Percentiles rank a stretch among this genome's conserved stretches.
These are phyloP conservation scores for Barnettozyma siamensis DNA, from an alignment of 805 yeast genomes.

Conservation along the genomic window DNA sequence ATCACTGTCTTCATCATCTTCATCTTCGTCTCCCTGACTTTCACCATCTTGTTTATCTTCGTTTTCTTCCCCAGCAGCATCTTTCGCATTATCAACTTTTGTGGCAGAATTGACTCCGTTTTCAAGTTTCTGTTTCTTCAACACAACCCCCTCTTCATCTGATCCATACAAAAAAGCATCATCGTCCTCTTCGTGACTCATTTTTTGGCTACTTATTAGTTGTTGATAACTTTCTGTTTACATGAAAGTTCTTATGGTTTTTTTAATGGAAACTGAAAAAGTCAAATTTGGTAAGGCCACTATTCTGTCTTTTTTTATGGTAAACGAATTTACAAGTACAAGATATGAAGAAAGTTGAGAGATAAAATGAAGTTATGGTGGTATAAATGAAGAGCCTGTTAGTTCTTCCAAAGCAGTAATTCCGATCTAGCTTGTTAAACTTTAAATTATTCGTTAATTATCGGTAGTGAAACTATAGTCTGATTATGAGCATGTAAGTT, in stretches of 20 bases:
- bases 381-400: too few relatives aligned
- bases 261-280: too few relatives aligned
- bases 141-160: slow-evolving; percentile 11
- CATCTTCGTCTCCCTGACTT: slow-evolving; percentile 34
- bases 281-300: background rate
- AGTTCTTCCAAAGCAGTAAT: too few relatives aligned
- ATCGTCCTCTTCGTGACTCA: slow-evolving; percentile 48
- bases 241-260: too few relatives aligned
- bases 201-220: background rate
- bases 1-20: slow-evolving; percentile 39
- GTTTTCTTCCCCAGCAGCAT: slow-evolving; percentile 14
- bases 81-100: slow-evolving; percentile 19
- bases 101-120: slow-evolving; percentile 33
- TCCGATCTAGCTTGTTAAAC: too few relatives aligned
- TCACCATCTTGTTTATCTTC: slow-evolving; percentile 23
- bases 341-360: background rate
- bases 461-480: too few relatives aligned
- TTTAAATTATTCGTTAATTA: too few relatives aligned
- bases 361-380: too few relatives aligned
- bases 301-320: background rate
- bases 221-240: too few relatives aligned
- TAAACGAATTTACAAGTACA: too few relatives aligned
- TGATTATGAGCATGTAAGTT: too few relatives aligned
- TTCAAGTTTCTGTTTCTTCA: slow-evolving; percentile 11
- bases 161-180: slow-evolving; percentile 47